Base-by-base conservation (phyloP, 768 basidiomycete species). In the Multifurca ochricompacta region DNA sequence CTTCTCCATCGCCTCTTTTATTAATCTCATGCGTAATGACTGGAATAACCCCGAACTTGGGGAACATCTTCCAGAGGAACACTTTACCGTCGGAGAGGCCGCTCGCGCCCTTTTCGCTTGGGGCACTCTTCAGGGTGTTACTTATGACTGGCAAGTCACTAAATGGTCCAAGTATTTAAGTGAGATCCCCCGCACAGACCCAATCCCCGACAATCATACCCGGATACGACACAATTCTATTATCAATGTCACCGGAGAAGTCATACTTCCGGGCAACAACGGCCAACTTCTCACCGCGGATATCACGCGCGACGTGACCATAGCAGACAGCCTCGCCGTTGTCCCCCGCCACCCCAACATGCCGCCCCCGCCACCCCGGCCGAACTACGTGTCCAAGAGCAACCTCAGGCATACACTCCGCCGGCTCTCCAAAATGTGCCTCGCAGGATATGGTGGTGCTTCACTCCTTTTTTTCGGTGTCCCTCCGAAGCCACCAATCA, bases 361-460 rank as follows among this genome's bases (percentile, higher is more conserved):
- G 64, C 19, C 68, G 62, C 19, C 57, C 28, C 50, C 50, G 14
- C 47, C 61, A 19, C 47, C 49, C 27, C 13, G 16, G 34, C 9
- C 14, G 39, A 16, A 7, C 28, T 6, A 25, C 51, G n/a, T 70
- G 9, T 68, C 74, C 9, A 68, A 76, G 56, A 58, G 71, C 1
- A 81, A 85, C 44, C 71, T 88, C 52, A 85, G 84, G 63, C 66
- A 75, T 18, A 87, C 84, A 10, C 69, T 91, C n/a, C 79, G 87
- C 23, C 77, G 90, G 10, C 74, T 89, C 35, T 89, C 87, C 13
- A 89, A 90, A 66, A 80, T 92, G 71, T 85, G 87, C 2, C 72
- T 92, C 6, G 89, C 87, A 1, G 87, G 88, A 3, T 91, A 92
- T 61, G 90, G 89, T 13, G 90, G 90, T 1, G 83, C 88, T 1